phyloP scores from a whole-genome alignment of 1,284 basidiomycete genomes.

The Ustilago trichophora region DNA sequence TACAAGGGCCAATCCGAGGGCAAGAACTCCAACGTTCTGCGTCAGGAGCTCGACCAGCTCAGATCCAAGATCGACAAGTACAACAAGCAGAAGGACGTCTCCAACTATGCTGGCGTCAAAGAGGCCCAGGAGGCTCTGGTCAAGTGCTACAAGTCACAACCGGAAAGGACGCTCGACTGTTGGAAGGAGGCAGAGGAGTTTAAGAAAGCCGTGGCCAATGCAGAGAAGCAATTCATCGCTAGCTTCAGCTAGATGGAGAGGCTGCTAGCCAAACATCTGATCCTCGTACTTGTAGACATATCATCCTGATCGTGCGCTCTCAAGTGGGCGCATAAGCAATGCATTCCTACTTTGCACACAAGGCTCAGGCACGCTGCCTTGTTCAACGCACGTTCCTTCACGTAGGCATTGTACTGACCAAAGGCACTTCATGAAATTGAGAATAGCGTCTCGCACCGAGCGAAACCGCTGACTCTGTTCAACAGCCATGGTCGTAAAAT shows the following conservation, averaged over 20 bases:
- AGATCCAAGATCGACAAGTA: conserved; percentile 76
- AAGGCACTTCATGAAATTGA: too few species aligned
- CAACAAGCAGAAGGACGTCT: conserved; percentile 72
- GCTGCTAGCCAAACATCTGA: too few species aligned
- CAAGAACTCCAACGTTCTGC: conserved; percentile 55
- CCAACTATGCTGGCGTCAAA: conserved; percentile 73
- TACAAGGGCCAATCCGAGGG: conserved; percentile 48
- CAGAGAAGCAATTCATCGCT: conserved; percentile 71
- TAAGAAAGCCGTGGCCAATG: conserved; percentile 74
- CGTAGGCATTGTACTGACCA: too few species aligned
- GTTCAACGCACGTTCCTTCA: too few species aligned
- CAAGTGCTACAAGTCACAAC: conserved; percentile 78
- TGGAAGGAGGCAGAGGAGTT: conserved; percentile 80
- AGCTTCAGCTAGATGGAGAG: conserved; percentile 33
- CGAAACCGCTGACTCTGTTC: too few species aligned
- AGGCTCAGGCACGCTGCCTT: too few species aligned
- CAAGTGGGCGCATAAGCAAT: not conserved
- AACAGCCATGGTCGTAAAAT: too few species aligned
- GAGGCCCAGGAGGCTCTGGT: conserved; percentile 73
- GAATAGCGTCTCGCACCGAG: too few species aligned
- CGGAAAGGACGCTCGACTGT: conserved; percentile 75
- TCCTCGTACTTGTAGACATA: conserved; percentile 6
- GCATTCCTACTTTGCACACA: too few species aligned
- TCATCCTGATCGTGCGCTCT: not conserved
- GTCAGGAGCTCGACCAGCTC: conserved; percentile 60